Conservation (phyloP, 768 basidiomycete species). For the Suillus ampliporus region DNA sequence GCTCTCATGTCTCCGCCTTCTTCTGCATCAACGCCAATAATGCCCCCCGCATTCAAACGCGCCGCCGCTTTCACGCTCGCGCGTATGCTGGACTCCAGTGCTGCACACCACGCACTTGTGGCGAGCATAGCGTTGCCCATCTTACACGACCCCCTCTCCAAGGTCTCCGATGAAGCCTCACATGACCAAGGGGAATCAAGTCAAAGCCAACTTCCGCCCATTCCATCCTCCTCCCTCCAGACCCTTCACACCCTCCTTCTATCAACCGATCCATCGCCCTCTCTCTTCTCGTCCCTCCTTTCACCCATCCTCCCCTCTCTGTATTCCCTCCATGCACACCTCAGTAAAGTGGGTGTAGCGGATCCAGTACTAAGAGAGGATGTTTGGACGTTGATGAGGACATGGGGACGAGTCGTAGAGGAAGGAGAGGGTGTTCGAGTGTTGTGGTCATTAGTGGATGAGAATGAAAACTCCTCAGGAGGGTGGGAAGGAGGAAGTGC, state of each 20-base stretch:
- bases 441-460: constrained; percentile 61
- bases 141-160: constrained; percentile 60
- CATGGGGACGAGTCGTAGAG: constrained; percentile 77
- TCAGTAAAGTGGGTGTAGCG: constrained; percentile 60
- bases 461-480: background rate
- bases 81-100: constrained; percentile 56
- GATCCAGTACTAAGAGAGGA: constrained; percentile 69
- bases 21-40: constrained; percentile 18
- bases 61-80: constrained; percentile 74
- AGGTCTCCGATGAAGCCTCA: constrained; percentile 1
- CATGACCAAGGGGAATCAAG: background rate
- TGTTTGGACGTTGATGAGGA: constrained; percentile 62
- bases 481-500: constrained; percentile 61
- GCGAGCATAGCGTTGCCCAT: constrained; percentile 47
- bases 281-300: constrained; percentile 63
- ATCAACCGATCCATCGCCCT: constrained; percentile 82
- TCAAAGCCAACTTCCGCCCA: background rate
- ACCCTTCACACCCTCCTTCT: constrained; percentile 62
- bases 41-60: constrained; percentile 50
- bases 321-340: constrained; percentile 63
- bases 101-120: constrained; percentile 22
- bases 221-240: constrained; percentile 50
- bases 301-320: constrained; percentile 72
- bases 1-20: constrained; percentile 45
- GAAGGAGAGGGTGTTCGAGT: constrained; percentile 55